Evolutionary conservation across 2,329 filamentous ascomycete species (phyloP), one percentile per base, ranked within the genome.

Genomic region (Ceratocystis variospora): DNA sequence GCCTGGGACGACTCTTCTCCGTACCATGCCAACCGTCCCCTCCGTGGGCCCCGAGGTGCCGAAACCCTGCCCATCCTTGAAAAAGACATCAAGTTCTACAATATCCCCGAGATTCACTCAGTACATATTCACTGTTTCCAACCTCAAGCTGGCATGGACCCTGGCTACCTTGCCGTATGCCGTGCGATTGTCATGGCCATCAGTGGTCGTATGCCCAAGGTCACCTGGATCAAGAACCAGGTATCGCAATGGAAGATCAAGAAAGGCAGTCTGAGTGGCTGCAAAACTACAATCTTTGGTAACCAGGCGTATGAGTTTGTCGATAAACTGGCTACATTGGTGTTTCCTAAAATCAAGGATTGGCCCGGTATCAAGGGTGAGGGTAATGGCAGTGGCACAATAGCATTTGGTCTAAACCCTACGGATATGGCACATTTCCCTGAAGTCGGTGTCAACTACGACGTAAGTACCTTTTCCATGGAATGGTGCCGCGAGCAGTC

Each of bases 311-410:
- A 90, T 69, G 87, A 96, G 75, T 96, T 99, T 75, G 74, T 99
- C 57, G 88, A 93, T 72, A 96, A 96, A 79, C 80, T 91, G 71
- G 81, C 97, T 66, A 90, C 96, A 74, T 80, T 97, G 7, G 92
- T 99, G 5, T 81, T 97, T 74, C 94, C 94, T 48, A 89, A 87
- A 73, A 95, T 99, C 77, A 99, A 97, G 80, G 94, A 99, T 71
- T 99, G 90, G 88, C 84, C 83, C 66, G 94, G 94, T 59, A 68
- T 66, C 45, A 22, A 28, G 62, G 75, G 72, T 55, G 89, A 89
- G 48, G 94, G 94, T 73, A 94, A 99, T 75, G 86, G 85, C 73
- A 87, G 87, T 69, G 94, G 94, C 46, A 96, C 97, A 75, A 81
- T 99, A 70, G 82, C 81, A 8, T 93, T 92, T 75, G 94, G 94